Percentiles rank a stretch among this genome's conserved stretches.
Evolutionary conservation across 768 basidiomycete genomes (phyloP).

Genomic region (Mycena crocata): DNA sequence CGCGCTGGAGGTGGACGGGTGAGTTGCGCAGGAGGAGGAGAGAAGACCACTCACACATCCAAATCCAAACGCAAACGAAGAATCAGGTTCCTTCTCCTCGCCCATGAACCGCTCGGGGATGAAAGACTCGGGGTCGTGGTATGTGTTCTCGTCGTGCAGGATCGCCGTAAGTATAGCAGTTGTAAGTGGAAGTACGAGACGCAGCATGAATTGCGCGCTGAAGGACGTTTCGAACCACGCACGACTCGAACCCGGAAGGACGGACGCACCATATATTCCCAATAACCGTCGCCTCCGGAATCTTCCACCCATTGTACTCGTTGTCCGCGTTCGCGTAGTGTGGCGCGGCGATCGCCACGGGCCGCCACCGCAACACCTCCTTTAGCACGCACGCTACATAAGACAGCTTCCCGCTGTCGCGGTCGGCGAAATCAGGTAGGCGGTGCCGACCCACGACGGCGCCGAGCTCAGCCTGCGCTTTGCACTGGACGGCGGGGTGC

Average conservation of each 20-base stretch:
- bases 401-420: no score
- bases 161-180: background rate
- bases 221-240: background rate
- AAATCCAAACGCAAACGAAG: background rate
- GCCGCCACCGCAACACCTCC: constrained; percentile 1
- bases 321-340: no score
- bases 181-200: no score
- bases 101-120: constrained; percentile 11
- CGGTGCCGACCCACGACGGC: constrained; percentile 1
- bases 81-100: background rate
- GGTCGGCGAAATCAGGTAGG: background rate
- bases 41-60: background rate
- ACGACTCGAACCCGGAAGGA: no score
- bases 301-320: background rate
- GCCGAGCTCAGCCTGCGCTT: background rate
- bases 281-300: background rate
- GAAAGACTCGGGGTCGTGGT: background rate
- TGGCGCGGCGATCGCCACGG: no score
- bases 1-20: background rate
- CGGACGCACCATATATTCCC: constrained; percentile 1
- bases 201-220: background rate
- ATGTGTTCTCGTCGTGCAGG: background rate
- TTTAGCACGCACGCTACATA: background rate
- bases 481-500: constrained; percentile 1
- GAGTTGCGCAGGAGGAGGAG: background rate